Evolutionary conservation across 2,329 filamentous ascomycete species (phyloP).

Genomic region (Colletotrichum liaoningense): DNA sequence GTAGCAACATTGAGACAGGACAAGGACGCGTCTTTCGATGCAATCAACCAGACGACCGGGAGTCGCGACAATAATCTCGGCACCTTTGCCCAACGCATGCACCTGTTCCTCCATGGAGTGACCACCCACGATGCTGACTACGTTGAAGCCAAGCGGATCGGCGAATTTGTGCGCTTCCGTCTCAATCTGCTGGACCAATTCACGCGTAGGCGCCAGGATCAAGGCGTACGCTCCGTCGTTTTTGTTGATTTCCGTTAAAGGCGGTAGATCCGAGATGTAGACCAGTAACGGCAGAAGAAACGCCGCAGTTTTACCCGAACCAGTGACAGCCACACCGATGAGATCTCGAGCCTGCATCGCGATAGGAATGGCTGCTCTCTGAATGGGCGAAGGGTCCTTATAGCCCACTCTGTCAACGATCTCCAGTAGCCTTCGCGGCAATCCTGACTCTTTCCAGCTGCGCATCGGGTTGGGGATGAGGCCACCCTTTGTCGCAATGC

Average conservation of each 20-base stretch:
- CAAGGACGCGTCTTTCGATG: conserved; percentile 90
- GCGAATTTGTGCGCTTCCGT: conserved; percentile 94
- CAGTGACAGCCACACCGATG: conserved; percentile 98
- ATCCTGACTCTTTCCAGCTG: conserved; percentile 85
- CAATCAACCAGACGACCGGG: conserved; percentile 97
- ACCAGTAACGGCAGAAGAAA: conserved; percentile 93
- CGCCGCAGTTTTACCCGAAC: conserved; percentile 97
- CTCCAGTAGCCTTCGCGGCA: conserved; percentile 82
- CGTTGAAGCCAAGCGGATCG: conserved; percentile 88
- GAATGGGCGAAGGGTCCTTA: conserved; percentile 89
- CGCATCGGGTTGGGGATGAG: conserved; percentile 96
- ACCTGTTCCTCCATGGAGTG: conserved; percentile 95
- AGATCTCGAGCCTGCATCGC: conserved; percentile 92
- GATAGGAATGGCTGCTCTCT: conserved; percentile 94
- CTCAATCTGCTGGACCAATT: conserved; percentile 97
- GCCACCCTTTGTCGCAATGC: conserved; percentile 93
- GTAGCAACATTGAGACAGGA: conserved; percentile 96
- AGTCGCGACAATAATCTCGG: conserved; percentile 98
- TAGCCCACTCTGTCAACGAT: conserved; percentile 90
- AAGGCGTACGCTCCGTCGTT: conserved; percentile 98
- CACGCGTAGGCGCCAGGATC: conserved; percentile 94
- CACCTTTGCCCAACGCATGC: conserved; percentile 88
- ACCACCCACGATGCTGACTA: conserved; percentile 97
- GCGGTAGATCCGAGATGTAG: conserved; percentile 92
- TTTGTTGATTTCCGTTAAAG: conserved; percentile 85